A percentile compares a stretch with the other conserved stretches of the same genome.
phyloP scores from a whole-genome alignment of 2,329 filamentous ascomycete species.

The Calonectria ilicicola region DNA sequence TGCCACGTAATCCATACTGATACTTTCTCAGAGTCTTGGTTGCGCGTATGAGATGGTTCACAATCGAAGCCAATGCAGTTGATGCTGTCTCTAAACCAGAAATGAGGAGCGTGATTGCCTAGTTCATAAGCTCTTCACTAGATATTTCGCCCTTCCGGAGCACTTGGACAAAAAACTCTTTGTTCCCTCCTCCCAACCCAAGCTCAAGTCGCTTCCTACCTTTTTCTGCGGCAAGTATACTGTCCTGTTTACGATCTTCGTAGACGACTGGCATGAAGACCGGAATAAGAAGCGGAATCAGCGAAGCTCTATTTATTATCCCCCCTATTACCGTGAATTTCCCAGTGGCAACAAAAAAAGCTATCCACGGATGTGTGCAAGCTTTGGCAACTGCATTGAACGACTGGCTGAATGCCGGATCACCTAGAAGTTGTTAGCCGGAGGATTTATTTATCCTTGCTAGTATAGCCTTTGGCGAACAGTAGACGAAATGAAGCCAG shows the following conservation, averaged over 20 bases:
- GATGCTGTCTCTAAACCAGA: slow-evolving; percentile 28
- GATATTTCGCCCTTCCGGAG: neutral
- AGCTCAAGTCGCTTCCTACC: slow-evolving; percentile 7
- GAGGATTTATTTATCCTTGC: neutral
- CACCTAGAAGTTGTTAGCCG: neutral
- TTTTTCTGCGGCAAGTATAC: slow-evolving; percentile 15
- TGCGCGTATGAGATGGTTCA: slow-evolving; percentile 12
- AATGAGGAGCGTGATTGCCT: slow-evolving; percentile 28
- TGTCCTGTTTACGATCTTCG: neutral
- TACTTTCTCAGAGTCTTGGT: slow-evolving; percentile 4
- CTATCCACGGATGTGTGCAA: slow-evolving; percentile 19
- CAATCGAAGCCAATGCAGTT: neutral
- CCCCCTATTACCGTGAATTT: neutral
- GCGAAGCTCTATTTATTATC: slow-evolving; percentile 8
- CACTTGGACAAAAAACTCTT: slow-evolving; percentile 30
- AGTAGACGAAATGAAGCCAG: neutral
- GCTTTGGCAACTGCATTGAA: slow-evolving; percentile 22
- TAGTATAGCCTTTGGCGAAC: neutral
- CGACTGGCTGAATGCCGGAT: slow-evolving; percentile 29
- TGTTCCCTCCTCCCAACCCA: neutral
- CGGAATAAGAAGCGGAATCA: slow-evolving; percentile 5
- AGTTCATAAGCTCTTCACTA: slow-evolving; percentile 17
- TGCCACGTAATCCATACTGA: slow-evolving; percentile 19
- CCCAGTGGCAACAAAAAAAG: neutral
- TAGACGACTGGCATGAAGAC: slow-evolving; percentile 13